Percentiles rank a stretch among this genome's conserved stretches.
Conservation (phyloP, 352 stramenopile species). For the Globisporangium splendens region DNA sequence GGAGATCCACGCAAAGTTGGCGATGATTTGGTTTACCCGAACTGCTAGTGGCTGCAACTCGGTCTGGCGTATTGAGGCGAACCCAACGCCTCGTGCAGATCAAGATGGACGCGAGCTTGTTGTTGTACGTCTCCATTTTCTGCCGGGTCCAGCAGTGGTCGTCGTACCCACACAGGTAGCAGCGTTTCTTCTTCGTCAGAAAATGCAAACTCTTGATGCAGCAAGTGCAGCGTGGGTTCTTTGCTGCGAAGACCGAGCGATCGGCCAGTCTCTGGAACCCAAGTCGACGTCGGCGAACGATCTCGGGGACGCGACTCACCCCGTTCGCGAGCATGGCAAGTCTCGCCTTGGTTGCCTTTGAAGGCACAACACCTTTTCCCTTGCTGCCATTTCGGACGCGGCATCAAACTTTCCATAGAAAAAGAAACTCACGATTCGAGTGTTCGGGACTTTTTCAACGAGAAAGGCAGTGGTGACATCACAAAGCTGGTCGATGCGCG, state of each 20-base stretch:
- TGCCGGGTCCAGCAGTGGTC: conserved; percentile 33
- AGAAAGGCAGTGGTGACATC: conserved; percentile 26
- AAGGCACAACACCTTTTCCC: conserved; percentile 6
- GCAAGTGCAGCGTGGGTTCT: conserved; percentile 37
- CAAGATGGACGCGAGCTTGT: conserved; percentile 20
- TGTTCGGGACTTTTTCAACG: conserved; percentile 21
- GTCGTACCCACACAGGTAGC: conserved; percentile 47
- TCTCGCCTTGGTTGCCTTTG: conserved; percentile 22
- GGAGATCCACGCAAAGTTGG: too few relatives aligned
- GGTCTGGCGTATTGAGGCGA: too few relatives aligned
- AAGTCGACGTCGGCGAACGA: conserved; percentile 32
- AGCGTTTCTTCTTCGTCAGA: conserved; percentile 26
- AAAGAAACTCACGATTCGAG: conserved; percentile 21
- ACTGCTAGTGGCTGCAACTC: too few relatives aligned
- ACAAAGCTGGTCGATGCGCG: conserved; percentile 39
- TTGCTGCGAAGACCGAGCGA: conserved; percentile 10
- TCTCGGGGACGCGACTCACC: conserved; percentile 22
- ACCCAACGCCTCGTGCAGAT: too few relatives aligned
- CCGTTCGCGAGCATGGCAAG: conserved; percentile 23
- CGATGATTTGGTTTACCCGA: too few relatives aligned
- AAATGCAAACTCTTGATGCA: conserved; percentile 44
- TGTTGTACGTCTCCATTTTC: conserved; percentile 39
- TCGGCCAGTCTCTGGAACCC: conserved; percentile 29
- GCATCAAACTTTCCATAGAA: conserved; percentile 29
- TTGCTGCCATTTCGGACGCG: too few relatives aligned